Percentiles rank a stretch among this genome's conserved stretches.
These are phyloP conservation scores for Cladophialophora yegresii DNA, from an alignment of 2,329 filamentous ascomycete species.

Conservation along the genomic window DNA sequence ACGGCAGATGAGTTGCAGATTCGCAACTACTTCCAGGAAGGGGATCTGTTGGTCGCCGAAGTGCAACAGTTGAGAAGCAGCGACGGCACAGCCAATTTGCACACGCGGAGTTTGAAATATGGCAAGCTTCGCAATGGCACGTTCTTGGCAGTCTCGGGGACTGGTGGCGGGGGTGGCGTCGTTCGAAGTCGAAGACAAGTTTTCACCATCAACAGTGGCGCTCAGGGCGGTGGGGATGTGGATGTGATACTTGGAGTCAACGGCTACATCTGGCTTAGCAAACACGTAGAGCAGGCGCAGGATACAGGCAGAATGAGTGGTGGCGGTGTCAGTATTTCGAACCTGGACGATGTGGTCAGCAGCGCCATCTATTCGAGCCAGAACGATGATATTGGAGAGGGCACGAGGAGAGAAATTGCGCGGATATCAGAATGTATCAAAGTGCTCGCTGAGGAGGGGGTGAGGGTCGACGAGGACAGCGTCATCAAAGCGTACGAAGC, in stretches of 20 bases:
- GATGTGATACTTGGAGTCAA: constrained; percentile 93
- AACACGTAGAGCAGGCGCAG: constrained; percentile 69
- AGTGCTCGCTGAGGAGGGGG: constrained; percentile 76
- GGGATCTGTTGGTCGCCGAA: constrained; percentile 90
- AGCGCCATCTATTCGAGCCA: constrained; percentile 90
- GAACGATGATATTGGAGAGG: constrained; percentile 78
- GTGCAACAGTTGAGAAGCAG: constrained; percentile 79
- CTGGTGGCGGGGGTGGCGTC: constrained; percentile 75
- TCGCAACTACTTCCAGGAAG: constrained; percentile 93
- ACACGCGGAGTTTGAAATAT: constrained; percentile 89
- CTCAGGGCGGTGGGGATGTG: constrained; percentile 56
- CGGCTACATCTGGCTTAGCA: constrained; percentile 93
- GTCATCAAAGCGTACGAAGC: constrained; percentile 80
- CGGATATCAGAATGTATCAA: constrained; percentile 78
- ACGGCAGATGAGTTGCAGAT: constrained; percentile 97
- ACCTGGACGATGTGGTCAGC: constrained; percentile 83
- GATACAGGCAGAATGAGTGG: constrained; percentile 38
- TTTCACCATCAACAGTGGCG: constrained; percentile 66
- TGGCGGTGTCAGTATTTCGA: constrained; percentile 65
- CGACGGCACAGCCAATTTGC: constrained; percentile 82
- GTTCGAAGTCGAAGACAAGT: constrained; percentile 82
- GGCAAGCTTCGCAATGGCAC: constrained; percentile 93
- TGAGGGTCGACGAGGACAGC: constrained; percentile 87
- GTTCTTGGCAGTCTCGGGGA: constrained; percentile 78
- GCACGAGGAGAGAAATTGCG: constrained; percentile 84